Evolutionary conservation across 148 eudicot species (phyloP).

Genomic region (Vaccinium vitisidaea): DNA sequence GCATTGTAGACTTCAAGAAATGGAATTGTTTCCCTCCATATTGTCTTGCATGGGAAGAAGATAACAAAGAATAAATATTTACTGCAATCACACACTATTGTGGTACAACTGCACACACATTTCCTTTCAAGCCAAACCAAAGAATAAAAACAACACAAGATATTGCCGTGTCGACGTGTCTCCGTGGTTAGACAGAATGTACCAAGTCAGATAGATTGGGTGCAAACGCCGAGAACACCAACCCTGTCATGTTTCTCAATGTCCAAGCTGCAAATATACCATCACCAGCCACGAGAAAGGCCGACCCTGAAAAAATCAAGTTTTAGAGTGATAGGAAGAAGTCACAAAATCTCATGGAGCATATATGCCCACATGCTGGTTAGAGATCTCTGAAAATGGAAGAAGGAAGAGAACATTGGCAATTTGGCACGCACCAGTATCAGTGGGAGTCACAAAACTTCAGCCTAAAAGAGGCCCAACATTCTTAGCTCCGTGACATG

Average conservation of each 20-base stretch:
- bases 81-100: background rate
- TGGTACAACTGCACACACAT: background rate
- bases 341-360: background rate
- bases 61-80: background rate
- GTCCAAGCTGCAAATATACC: conserved; percentile 12
- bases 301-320: background rate
- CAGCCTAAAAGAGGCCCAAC: conserved; percentile 75
- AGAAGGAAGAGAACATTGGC: background rate
- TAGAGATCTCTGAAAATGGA: background rate
- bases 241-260: background rate
- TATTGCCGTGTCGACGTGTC: background rate
- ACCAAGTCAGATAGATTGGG: background rate
- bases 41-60: background rate
- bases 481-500: conserved; percentile 88
- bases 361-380: background rate
- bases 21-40: too few species aligned
- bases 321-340: background rate
- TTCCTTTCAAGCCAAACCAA: background rate
- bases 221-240: conserved; percentile 3
- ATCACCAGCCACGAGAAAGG: background rate
- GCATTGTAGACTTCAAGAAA: background rate
- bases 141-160: background rate
- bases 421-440: conserved; percentile 10
- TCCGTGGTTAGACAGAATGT: background rate
- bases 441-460: conserved; percentile 3